phyloP scores from a whole-genome alignment of 1,284 basidiomycete species.

The Trametes sp. region DNA sequence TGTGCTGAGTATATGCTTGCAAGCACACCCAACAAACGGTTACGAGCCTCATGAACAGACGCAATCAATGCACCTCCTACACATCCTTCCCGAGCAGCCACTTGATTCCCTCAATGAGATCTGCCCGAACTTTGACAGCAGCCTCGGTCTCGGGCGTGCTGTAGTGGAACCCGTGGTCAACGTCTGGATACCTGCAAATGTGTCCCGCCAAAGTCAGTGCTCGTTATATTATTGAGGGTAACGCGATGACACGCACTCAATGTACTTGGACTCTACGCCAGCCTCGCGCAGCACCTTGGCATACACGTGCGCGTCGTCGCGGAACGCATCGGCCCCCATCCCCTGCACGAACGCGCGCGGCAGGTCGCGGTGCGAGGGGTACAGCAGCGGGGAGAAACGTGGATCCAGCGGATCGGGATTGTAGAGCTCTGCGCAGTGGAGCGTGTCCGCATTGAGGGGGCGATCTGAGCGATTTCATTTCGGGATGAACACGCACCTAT shows the following conservation, averaged over 20 bases:
- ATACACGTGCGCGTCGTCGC: slow-evolving; percentile 37
- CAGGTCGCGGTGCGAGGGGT: slow-evolving; percentile 26
- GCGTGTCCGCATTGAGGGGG: no score
- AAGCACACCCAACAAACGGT: no score
- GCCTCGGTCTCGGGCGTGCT: background rate
- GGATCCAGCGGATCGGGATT: slow-evolving; percentile 21
- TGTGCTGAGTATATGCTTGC: no score
- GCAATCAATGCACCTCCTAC: background rate
- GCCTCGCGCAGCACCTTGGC: slow-evolving; percentile 33
- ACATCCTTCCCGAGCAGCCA: slow-evolving; percentile 13
- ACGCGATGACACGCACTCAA: slow-evolving; percentile 26
- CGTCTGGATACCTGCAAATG: slow-evolving; percentile 20
- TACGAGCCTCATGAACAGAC: no score
- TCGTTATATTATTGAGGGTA: background rate
- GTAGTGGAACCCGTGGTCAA: slow-evolving; percentile 23
- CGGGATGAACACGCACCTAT: background rate
- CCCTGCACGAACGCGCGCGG: slow-evolving; percentile 35
- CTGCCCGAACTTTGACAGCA: background rate
- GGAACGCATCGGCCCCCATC: slow-evolving; percentile 30
- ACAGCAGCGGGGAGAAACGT: slow-evolving; percentile 29
- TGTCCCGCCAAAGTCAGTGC: background rate
- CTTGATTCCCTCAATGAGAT: slow-evolving; percentile 9
- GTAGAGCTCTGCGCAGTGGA: slow-evolving; percentile 6
- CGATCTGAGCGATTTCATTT: background rate
- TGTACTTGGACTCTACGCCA: slow-evolving; percentile 29